A percentile compares a stretch with the other conserved stretches of the same genome.
phyloP scores from a whole-genome alignment of 305 asterid genomes.

The Ruellia speciosa region DNA sequence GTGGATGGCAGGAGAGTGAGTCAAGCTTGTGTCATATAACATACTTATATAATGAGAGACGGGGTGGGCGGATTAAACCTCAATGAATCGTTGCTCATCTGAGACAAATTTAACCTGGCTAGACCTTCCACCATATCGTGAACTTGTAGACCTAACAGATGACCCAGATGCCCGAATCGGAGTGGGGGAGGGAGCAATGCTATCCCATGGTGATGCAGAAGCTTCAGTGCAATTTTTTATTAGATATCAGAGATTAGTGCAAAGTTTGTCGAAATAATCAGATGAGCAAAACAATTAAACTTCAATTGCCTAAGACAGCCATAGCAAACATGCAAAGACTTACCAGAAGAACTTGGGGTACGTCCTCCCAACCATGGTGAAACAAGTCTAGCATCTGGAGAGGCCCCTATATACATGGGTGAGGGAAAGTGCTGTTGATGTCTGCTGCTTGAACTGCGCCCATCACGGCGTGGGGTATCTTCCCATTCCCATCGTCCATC shows the following conservation, averaged over 20 bases:
- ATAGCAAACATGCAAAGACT: conserved; percentile 9
- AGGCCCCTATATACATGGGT: conserved; percentile 72
- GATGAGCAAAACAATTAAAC: conserved; percentile 18
- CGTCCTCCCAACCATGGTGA: conserved; percentile 92
- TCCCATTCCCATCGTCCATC: conserved; percentile 41
- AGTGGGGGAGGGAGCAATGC: conserved; percentile 81
- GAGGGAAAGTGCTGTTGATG: conserved; percentile 64
- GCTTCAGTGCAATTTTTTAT: conserved; percentile 29
- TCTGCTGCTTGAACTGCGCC: conserved; percentile 42
- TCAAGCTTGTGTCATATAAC: neutral
- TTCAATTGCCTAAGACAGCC: conserved; percentile 8
- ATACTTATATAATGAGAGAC: neutral
- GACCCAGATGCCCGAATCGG: conserved; percentile 91
- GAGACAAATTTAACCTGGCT: conserved; percentile 30
- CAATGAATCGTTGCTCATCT: conserved; percentile 29
- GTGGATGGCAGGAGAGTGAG: neutral
- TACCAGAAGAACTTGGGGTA: conserved; percentile 68
- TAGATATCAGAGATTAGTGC: conserved; percentile 20
- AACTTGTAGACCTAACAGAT: conserved; percentile 56
- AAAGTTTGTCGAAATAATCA: conserved; percentile 21
- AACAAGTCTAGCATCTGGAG: conserved; percentile 91
- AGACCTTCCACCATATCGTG: conserved; percentile 57
- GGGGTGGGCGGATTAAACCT: conserved; percentile 35
- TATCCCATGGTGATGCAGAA: conserved; percentile 86
- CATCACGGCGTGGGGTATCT: conserved; percentile 69